phyloP scores from a whole-genome alignment of 495 filamentous ascomycete species.

The Penicillium psychrofluorescens region DNA sequence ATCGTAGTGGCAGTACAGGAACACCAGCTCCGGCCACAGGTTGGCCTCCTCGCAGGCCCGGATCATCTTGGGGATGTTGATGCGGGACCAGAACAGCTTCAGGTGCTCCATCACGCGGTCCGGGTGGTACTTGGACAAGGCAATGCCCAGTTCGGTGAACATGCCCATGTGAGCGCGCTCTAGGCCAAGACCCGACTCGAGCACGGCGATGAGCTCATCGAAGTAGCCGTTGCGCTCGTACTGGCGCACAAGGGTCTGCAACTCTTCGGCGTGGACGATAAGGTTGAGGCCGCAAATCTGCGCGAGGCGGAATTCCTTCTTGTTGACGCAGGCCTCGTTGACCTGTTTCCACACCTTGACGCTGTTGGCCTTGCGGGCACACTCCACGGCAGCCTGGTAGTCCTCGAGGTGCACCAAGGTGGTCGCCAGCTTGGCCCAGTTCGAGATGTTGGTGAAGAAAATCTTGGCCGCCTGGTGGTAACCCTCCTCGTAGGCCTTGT shows the following conservation, averaged over 20 bases:
- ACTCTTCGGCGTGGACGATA: constrained; percentile 96
- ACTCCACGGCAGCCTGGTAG: constrained; percentile 97
- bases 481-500: constrained; percentile 94
- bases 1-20: constrained; percentile 98
- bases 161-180: constrained; percentile 91
- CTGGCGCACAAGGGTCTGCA: constrained; percentile 87
- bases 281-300: constrained; percentile 99
- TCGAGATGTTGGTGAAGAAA: constrained; percentile 96
- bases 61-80: constrained; percentile 99
- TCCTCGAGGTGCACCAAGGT: constrained; percentile 94
- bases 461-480: constrained; percentile 97
- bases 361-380: constrained; percentile 97
- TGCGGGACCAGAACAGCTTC: constrained; percentile 96
- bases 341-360: constrained; percentile 99
- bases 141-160: constrained; percentile 95
- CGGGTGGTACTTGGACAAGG: constrained; percentile 92
- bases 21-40: constrained; percentile 96
- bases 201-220: constrained; percentile 88
- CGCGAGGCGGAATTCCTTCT: constrained; percentile 98
- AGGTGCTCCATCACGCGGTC: constrained; percentile 98
- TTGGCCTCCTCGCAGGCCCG: constrained; percentile 90
- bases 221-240: constrained; percentile 98
- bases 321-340: constrained; percentile 90
- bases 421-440: constrained; percentile 98
- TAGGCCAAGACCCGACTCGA: constrained; percentile 92